Evolutionary conservation across 2,329 filamentous ascomycete genomes (phyloP).

Genomic region (Ophiocordyceps camponoti-rufipedis): DNA sequence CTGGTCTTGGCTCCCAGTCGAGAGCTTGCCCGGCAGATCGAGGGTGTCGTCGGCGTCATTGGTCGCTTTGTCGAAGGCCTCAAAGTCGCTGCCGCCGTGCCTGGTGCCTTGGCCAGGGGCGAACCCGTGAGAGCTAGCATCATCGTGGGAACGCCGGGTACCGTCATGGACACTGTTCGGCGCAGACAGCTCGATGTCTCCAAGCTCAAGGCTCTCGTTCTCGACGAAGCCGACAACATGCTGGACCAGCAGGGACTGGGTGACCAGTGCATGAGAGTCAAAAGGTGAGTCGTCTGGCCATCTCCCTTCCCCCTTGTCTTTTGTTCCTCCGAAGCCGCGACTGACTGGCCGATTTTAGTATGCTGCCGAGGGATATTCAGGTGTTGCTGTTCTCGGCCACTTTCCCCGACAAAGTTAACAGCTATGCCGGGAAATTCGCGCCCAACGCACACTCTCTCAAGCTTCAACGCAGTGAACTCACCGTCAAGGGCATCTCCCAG

Average conservation of each 20-base stretch:
- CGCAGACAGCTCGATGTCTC: conserved; percentile 55
- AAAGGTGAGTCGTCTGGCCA: conserved; percentile 34
- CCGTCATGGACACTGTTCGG: conserved; percentile 72
- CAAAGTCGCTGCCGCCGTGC: conserved; percentile 65
- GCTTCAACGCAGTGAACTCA: conserved; percentile 77
- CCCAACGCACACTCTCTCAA: conserved; percentile 76
- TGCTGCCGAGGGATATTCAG: conserved; percentile 60
- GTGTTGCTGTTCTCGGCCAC: conserved; percentile 93
- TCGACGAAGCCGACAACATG: conserved; percentile 99
- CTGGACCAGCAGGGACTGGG: conserved; percentile 87
- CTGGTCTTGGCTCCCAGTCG: conserved; percentile 81
- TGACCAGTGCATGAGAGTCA: conserved; percentile 85
- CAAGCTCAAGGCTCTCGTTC: conserved; percentile 62
- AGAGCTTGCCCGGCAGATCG: conserved; percentile 87
- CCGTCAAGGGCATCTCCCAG: conserved; percentile 92
- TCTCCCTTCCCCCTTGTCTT: no score
- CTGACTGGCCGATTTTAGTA: conserved; percentile 21
- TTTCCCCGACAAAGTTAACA: conserved; percentile 68
- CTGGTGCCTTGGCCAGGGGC: conserved; percentile 52
- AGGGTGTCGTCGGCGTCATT: conserved; percentile 67
- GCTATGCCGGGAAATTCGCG: conserved; percentile 70
- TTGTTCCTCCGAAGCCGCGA: not conserved
- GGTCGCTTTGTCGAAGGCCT: conserved; percentile 67
- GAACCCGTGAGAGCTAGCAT: conserved; percentile 56
- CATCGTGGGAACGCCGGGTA: conserved; percentile 86